Percentiles rank a stretch among this genome's conserved stretches.
phyloP scores from a whole-genome alignment of 2,329 filamentous ascomycete genomes.

The Cytospora mali region DNA sequence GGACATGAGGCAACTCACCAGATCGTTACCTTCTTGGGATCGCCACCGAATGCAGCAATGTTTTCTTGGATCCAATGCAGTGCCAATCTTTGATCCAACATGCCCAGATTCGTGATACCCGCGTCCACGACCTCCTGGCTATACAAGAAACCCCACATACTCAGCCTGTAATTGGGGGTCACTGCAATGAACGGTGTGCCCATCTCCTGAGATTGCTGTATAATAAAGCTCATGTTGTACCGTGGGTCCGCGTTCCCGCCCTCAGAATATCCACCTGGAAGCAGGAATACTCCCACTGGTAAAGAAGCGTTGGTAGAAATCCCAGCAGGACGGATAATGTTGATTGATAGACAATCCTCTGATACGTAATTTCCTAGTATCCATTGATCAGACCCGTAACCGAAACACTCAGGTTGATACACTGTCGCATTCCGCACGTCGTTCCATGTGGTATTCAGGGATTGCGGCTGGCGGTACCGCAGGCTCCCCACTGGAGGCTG shows the following conservation, averaged over 20 bases:
- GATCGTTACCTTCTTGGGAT: conserved; percentile 41
- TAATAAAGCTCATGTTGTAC: conserved; percentile 63
- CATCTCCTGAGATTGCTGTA: conserved; percentile 48
- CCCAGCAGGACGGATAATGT: conserved; percentile 55
- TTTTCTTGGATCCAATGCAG: conserved; percentile 50
- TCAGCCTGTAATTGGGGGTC: conserved; percentile 51
- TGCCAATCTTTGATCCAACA: conserved; percentile 48
- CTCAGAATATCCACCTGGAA: conserved; percentile 42
- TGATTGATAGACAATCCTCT: conserved; percentile 59
- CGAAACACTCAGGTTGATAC: conserved; percentile 52
- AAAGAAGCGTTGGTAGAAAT: conserved; percentile 46
- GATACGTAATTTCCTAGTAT: conserved; percentile 33
- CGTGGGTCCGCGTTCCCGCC: conserved; percentile 45
- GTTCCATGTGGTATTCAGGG: conserved; percentile 49
- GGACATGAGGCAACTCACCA: conserved; percentile 16
- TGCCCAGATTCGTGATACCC: conserved; percentile 50
- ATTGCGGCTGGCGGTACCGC: conserved; percentile 54
- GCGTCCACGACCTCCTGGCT: conserved; percentile 42
- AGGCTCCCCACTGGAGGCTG: conserved; percentile 52
- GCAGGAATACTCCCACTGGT: conserved; percentile 63
- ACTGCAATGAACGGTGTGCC: conserved; percentile 52
- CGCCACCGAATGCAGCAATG: conserved; percentile 45
- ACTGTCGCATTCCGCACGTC: conserved; percentile 46
- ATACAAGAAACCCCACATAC: conserved; percentile 50
- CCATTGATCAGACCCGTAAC: conserved; percentile 48